Percentiles rank a stretch among this genome's conserved stretches.
phyloP scores from a whole-genome alignment of 2,329 filamentous ascomycete genomes.

The Penicillium decumbens region DNA sequence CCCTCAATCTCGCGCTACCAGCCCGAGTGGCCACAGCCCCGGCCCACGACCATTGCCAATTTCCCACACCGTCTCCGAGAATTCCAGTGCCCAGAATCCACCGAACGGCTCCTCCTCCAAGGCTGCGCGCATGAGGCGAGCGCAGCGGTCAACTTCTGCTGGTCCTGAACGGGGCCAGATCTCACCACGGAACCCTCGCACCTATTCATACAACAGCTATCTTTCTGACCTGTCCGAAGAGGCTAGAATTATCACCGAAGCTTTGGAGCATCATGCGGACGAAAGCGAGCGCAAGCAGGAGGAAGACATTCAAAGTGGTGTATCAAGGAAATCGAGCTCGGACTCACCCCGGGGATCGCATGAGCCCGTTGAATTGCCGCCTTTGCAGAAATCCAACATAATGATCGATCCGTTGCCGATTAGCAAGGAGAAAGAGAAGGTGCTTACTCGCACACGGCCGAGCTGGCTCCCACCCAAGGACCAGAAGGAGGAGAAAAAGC shows the following conservation, averaged over 20 bases:
- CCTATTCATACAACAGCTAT: conserved; percentile 57
- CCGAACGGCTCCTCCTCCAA: conserved; percentile 27
- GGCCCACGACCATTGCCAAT: conserved; percentile 42
- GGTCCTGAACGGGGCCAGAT: conserved; percentile 42
- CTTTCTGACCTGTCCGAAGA: conserved; percentile 57
- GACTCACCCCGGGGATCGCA: conserved; percentile 38
- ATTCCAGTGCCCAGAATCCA: conserved; percentile 17
- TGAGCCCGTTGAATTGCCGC: conserved; percentile 51
- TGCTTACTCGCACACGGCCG: conserved; percentile 62
- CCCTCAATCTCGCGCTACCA: conserved; percentile 37
- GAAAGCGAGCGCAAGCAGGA: conserved; percentile 45
- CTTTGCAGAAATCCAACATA: conserved; percentile 58
- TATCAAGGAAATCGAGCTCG: conserved; percentile 34
- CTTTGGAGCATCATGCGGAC: conserved; percentile 55
- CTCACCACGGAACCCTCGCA: conserved; percentile 42
- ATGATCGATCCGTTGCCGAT: conserved; percentile 63
- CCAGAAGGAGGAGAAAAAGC: conserved; percentile 82
- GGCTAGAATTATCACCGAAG: conserved; percentile 56
- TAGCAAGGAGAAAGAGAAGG: conserved; percentile 62
- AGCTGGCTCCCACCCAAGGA: conserved; percentile 66
- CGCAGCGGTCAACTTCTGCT: conserved; percentile 37
- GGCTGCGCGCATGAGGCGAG: conserved; percentile 29
- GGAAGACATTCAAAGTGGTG: conserved; percentile 46
- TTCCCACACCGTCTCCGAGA: conserved; percentile 35
- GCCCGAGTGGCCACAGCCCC: conserved; percentile 41